Conservation (phyloP, 2,329 filamentous ascomycete species). For the Neurospora sp. region DNA sequence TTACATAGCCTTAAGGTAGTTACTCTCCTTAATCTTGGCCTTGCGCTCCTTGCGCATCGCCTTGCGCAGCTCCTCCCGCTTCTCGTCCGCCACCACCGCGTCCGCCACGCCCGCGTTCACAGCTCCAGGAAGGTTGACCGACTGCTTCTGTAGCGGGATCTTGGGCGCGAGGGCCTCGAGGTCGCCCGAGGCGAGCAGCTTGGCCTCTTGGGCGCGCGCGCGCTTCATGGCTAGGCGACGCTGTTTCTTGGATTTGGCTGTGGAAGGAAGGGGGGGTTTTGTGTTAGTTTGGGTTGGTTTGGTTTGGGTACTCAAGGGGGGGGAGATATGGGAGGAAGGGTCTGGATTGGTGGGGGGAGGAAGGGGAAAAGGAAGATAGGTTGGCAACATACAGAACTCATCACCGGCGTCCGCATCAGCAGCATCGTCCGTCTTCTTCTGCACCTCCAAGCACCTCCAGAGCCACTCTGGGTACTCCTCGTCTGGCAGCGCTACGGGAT, state of each 20-base stretch:
- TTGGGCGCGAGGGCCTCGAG: slow-evolving; percentile 55
- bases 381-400: slow-evolving; percentile 60
- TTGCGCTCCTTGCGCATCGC: slow-evolving; percentile 67
- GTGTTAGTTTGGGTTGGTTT: not conserved
- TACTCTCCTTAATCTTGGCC: slow-evolving; percentile 70
- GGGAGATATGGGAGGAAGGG: not conserved
- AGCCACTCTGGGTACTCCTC: slow-evolving; percentile 73
- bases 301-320: not conserved
- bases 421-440: slow-evolving; percentile 40
- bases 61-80: slow-evolving; percentile 54
- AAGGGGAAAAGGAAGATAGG: not conserved
- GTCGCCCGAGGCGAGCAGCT: slow-evolving; percentile 55
- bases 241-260: slow-evolving; percentile 79
- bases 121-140: slow-evolving; percentile 56
- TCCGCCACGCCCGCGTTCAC: slow-evolving; percentile 33
- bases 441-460: slow-evolving; percentile 59
- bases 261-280: not conserved
- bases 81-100: slow-evolving; percentile 35
- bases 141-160: slow-evolving; percentile 68
- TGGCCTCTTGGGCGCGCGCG: slow-evolving; percentile 44
- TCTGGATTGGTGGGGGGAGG: not conserved
- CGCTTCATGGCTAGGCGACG: slow-evolving; percentile 60
- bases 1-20: slow-evolving; percentile 75
- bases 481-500: slow-evolving; percentile 66
- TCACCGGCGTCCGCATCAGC: slow-evolving; percentile 53